phyloP scores from a whole-genome alignment of 257 asterid species.

The Nicotiana tomentosiformis region DNA sequence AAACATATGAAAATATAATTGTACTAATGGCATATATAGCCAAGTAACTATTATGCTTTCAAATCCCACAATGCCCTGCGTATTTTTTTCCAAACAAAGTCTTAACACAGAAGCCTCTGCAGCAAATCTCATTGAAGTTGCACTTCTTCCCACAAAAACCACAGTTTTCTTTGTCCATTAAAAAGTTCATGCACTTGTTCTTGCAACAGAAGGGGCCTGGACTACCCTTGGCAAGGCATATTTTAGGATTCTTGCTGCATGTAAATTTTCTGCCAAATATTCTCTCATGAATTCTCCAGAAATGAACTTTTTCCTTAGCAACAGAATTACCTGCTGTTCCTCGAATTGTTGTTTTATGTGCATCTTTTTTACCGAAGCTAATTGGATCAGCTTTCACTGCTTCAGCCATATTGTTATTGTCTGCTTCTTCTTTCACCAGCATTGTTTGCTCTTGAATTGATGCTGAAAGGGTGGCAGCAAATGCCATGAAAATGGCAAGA shows the following conservation, averaged over 20 bases:
- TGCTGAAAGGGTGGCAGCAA: conserved; percentile 19
- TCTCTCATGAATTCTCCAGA: background rate
- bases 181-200: conserved; percentile 41
- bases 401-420: background rate
- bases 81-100: conserved; percentile 22
- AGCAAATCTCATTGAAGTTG: conserved; percentile 47
- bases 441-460: background rate
- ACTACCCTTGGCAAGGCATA: conserved; percentile 43
- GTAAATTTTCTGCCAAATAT: conserved; percentile 17
- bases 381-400: background rate
- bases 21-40: background rate
- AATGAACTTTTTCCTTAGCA: background rate
- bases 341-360: background rate
- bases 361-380: background rate
- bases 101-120: conserved; percentile 57
- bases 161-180: conserved; percentile 39
- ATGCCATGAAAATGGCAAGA: conserved; percentile 19
- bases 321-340: background rate
- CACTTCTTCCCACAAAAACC: conserved; percentile 60
- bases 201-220: conserved; percentile 61
- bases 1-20: background rate
- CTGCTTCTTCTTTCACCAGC: background rate
- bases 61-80: conserved; percentile 48
- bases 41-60: conserved; percentile 2
- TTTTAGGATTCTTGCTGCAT: conserved; percentile 44